phyloP scores from a whole-genome alignment of 805 yeast species.

The Lachancea quebecensis region DNA sequence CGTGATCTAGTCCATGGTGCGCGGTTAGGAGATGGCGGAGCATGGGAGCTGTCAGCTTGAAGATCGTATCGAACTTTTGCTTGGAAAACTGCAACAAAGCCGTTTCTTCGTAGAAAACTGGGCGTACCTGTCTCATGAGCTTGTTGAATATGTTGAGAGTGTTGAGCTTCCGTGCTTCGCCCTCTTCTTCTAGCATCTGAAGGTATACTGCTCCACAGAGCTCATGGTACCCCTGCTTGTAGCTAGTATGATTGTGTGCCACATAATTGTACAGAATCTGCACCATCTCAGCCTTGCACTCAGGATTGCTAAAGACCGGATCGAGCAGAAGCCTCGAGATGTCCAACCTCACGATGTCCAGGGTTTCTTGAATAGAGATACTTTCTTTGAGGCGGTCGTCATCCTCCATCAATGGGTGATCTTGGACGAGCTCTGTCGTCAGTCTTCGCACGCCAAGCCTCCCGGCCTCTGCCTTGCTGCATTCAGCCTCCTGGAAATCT shows the following conservation, averaged over 20 bases:
- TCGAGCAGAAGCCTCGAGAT: slow-evolving; percentile 24
- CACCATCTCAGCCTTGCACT: slow-evolving; percentile 21
- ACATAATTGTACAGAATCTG: slow-evolving; percentile 23
- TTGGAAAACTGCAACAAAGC: slow-evolving; percentile 24
- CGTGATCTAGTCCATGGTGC: slow-evolving; percentile 10
- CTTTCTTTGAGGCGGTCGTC: slow-evolving; percentile 7
- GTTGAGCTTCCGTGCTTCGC: slow-evolving; percentile 10
- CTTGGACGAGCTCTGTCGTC: slow-evolving; percentile 16
- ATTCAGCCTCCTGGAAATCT: not conserved
- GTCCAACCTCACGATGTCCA: slow-evolving; percentile 28
- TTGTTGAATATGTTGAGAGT: slow-evolving; percentile 21
- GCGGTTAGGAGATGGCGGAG: slow-evolving; percentile 12
- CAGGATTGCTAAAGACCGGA: slow-evolving; percentile 15
- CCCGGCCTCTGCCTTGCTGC: not conserved
- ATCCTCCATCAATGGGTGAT: slow-evolving; percentile 7
- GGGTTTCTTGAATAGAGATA: slow-evolving; percentile 18
- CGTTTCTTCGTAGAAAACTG: slow-evolving; percentile 23
- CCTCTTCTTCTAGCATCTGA: slow-evolving; percentile 11
- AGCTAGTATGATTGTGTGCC: slow-evolving; percentile 9
- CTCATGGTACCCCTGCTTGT: slow-evolving; percentile 32
- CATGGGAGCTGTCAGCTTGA: slow-evolving; percentile 15
- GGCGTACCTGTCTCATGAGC: slow-evolving; percentile 22
- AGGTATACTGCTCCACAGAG: slow-evolving; percentile 24
- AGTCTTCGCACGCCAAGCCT: slow-evolving; percentile 18
- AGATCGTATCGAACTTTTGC: slow-evolving; percentile 16